phyloP scores from a whole-genome alignment of 2,329 filamentous ascomycete genomes.

The Fusarium sp. region DNA sequence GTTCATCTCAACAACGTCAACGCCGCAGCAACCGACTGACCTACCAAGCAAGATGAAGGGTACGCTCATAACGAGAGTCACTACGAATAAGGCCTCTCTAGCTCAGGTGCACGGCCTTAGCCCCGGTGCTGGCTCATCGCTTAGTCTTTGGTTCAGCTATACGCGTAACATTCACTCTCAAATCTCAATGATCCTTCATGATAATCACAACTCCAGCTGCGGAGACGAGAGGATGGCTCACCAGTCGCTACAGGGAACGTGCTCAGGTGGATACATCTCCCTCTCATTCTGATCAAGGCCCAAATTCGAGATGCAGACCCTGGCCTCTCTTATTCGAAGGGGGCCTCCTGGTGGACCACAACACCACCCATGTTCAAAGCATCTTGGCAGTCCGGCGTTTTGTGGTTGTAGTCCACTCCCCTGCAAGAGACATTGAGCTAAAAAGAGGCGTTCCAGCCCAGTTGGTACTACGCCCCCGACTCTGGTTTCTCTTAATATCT shows the following conservation, averaged over 20 bases:
- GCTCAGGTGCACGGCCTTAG: conserved; percentile 6
- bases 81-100: conserved; percentile 10
- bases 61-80: conserved; percentile 13
- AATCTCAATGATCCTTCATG: conserved; percentile 5
- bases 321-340: conserved; percentile 36
- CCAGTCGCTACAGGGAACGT: conserved; percentile 5
- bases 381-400: conserved; percentile 47
- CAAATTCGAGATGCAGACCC: conserved; percentile 15
- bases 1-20: conserved; percentile 27
- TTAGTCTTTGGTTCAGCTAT: conserved; percentile 17
- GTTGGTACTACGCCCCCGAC: conserved; percentile 38
- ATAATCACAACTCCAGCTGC: conserved; percentile 1
- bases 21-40: conserved; percentile 29
- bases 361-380: conserved; percentile 33
- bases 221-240: not conserved
- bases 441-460: conserved; percentile 44
- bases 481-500: conserved; percentile 47
- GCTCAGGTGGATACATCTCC: conserved; percentile 22
- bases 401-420: conserved; percentile 42
- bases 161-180: not conserved
- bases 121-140: conserved; percentile 16
- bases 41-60: conserved; percentile 22
- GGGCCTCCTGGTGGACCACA: conserved; percentile 42
- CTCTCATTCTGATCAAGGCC: conserved; percentile 28
- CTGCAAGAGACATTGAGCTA: conserved; percentile 35